Base-by-base conservation (phyloP, 306 rosid species). In the Vigna angularis region DNA sequence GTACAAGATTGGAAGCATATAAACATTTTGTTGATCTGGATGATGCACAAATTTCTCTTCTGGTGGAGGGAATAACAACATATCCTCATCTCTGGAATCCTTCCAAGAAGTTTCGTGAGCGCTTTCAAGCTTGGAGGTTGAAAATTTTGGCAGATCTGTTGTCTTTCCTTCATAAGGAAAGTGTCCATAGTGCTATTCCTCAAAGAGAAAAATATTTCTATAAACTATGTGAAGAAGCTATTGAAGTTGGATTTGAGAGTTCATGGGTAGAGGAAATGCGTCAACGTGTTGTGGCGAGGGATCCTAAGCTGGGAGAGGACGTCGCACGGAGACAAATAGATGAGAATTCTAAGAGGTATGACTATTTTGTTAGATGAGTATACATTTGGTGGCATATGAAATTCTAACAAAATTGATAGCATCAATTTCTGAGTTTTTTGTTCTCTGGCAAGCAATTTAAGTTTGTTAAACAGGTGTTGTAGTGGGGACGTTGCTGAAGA, bases 71-170 rank as follows among this genome's bases (percentile, higher is more conserved):
- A 58, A 32, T 78, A 32, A 16, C 44, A 30, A 10, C 14, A 7
- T 69, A 70, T 70, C 81, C 81, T 67, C 74, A 66, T 66, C 74
- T 77, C 40, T 16, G 81, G 67, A 66, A 42, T 3, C n/a, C 48
- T 53, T 28, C 17, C 7, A 34, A 55, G 1, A 67, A 40, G 44
- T 66, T 24, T 4, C 42, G 74, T 47, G 44, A 16, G 18, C 73
- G 57, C 3, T 77, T 77, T 77, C 81, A 42, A 66, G 81, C 57
- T 40, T 77, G 45, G 74, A 66, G 11, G 57, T 52, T 53, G 51
- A 42, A 42, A 42, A 42, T 10, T 42, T 42, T 42, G 47, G 13
- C 0, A 42, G 47, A 42, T 42, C 9, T 77, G 56, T 4, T 76
- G 18, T 24, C 26, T 20, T 77, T 77, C 66, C 81, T 77, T 11